Evolutionary conservation across 2,329 filamentous ascomycete species (phyloP).

Genomic region (Xylariaceae sp.): DNA sequence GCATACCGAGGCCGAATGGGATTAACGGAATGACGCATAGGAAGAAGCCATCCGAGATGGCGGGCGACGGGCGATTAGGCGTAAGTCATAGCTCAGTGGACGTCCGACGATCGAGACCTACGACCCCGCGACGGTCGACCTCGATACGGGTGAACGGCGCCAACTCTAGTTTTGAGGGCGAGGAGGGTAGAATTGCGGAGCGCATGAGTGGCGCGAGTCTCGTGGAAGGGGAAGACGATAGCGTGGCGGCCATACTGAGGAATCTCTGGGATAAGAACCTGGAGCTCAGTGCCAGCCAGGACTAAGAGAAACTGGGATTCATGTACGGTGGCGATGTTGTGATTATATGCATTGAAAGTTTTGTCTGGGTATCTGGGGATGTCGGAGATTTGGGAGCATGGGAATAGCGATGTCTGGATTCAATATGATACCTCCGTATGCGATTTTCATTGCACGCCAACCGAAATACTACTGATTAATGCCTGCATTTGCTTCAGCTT

Average conservation of each 20-base stretch:
- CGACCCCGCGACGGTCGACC: conserved; percentile 29
- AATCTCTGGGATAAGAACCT: conserved; percentile 59
- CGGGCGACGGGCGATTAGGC: conserved; percentile 26
- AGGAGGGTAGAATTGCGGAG: conserved; percentile 39
- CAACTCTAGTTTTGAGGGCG: conserved; percentile 42
- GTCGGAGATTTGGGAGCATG: background rate
- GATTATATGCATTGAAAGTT: too few species aligned
- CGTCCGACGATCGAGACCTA: conserved; percentile 23
- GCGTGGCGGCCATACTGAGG: conserved; percentile 47
- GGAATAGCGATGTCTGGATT: background rate
- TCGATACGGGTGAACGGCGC: conserved; percentile 35
- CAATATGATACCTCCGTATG: background rate
- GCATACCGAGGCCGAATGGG: conserved; percentile 37
- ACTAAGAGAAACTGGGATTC: conserved; percentile 29
- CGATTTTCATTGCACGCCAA: too few species aligned
- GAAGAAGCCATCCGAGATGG: conserved; percentile 21
- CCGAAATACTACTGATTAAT: too few species aligned
- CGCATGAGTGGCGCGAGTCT: conserved; percentile 46
- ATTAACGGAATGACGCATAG: conserved; percentile 30
- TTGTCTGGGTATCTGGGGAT: background rate
- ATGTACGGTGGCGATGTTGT: too few species aligned
- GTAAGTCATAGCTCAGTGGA: conserved; percentile 37
- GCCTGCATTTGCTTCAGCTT: too few species aligned
- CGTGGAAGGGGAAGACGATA: conserved; percentile 45
- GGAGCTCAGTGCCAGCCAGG: conserved; percentile 53